Base-by-base conservation (phyloP, 768 basidiomycete genomes). In the Amanita inopinata region DNA sequence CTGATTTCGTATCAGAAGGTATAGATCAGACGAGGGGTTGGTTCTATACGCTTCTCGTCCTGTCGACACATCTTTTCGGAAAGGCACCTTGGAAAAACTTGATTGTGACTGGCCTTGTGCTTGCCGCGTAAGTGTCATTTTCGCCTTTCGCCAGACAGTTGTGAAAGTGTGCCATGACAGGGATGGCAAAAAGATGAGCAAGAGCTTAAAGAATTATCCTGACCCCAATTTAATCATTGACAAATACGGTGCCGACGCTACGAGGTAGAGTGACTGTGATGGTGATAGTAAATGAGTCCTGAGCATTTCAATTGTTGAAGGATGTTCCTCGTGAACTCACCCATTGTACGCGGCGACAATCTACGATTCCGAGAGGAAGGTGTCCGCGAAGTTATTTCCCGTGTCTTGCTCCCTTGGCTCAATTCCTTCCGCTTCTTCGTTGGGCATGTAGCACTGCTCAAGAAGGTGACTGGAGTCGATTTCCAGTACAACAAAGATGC, bases 121-220 rank as follows among this genome's bases (percentile, higher is more conserved):
- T 99, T 38, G 96, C 94, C 34, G 82, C 82, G 88, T 89, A 56
- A 60, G 86, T 72, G 3, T 17, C 36, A 27, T 18, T 19, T 15
- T n/a, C 24, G 3, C n/a, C 24, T n/a, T 23, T 19, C 12, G 20
- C 37, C 14, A n/a, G 19, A 36, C 23, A 17, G 17, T 11, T 22
- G 22, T 40, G 40, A 33, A 43, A 50, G 45, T 33, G 17, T 20
- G 22, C 27, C 36, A 11, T 34, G 32, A 7, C 49, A 91, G 88
- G 2, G 93, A 99, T 53, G 96, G 96, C 42, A 96, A 93, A 73
- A 99, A 99, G 70, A 99, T 99, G 96, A 92, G 88, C 65, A 99
- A 99, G 66, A 93, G 88, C 61, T 65, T 93, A 46, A 81, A 80
- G 61, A 99, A 99, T 63, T 99, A 92, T 60, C 93, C 96, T 18